phyloP scores from a whole-genome alignment of 2,329 filamentous ascomycete species.

The Laburnicola sp. region DNA sequence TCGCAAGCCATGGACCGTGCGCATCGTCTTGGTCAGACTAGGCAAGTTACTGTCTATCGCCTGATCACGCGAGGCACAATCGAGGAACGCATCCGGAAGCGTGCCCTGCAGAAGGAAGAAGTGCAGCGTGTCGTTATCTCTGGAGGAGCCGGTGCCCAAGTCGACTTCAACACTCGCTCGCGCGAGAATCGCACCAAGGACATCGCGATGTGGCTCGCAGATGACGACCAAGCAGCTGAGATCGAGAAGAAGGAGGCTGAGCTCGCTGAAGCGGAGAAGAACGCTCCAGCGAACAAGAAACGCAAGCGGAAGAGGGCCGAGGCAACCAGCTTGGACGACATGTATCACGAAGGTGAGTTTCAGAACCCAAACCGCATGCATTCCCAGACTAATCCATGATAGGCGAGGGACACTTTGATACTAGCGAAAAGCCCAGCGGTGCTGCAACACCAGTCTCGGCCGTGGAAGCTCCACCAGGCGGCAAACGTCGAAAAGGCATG shows the following conservation, averaged over 20 bases:
- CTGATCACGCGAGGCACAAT: slow-evolving; percentile 96
- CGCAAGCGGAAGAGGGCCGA: slow-evolving; percentile 68
- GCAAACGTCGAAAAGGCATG: slow-evolving; percentile 57
- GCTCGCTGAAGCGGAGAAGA: slow-evolving; percentile 66
- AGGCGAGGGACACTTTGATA: slow-evolving; percentile 98
- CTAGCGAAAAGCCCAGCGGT: slow-evolving; percentile 80
- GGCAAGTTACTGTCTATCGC: slow-evolving; percentile 94
- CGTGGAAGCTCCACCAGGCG: slow-evolving; percentile 26
- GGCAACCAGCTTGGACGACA: slow-evolving; percentile 75
- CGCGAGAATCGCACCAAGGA: slow-evolving; percentile 95
- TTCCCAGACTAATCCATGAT: slow-evolving; percentile 31
- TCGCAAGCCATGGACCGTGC: slow-evolving; percentile 99
- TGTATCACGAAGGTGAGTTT: slow-evolving; percentile 95
- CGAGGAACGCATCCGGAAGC: slow-evolving; percentile 96
- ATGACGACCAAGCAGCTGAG: slow-evolving; percentile 92
- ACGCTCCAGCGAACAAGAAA: slow-evolving; percentile 45
- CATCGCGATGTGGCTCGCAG: slow-evolving; percentile 97
- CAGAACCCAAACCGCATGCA: not conserved
- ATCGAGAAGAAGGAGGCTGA: slow-evolving; percentile 93
- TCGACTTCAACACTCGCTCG: slow-evolving; percentile 93
- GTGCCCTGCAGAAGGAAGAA: slow-evolving; percentile 96
- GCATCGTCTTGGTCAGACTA: slow-evolving; percentile 93
- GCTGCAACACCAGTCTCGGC: slow-evolving; percentile 76
- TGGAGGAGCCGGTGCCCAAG: slow-evolving; percentile 77
- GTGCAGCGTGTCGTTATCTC: slow-evolving; percentile 97